Evolutionary conservation across 257 asterid genomes (phyloP), one percentile per base, ranked within the genome.

Genomic region (Solanum tarijense): DNA sequence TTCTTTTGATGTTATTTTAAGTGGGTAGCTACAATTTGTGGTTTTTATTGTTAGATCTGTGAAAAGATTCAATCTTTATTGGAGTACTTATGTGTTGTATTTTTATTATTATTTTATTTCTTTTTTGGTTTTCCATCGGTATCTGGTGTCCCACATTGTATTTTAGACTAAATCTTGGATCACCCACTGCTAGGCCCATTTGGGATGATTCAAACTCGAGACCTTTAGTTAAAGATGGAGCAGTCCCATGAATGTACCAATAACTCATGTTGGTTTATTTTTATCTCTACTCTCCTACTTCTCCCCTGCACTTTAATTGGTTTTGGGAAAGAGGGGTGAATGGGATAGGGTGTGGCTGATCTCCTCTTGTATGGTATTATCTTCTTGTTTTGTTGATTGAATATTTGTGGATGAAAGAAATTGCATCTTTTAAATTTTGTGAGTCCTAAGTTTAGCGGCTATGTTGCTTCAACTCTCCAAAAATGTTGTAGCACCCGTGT

Each of bases 281-380:
- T 25, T 21, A 21, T 69, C 34, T 71, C 12, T 71, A 21, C 78
- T 7, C 25, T 58, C 66, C 66, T 71, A 71, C 39, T 31, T 16
- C n/a, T 8, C 6, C n/a, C 39, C 78, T 31, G n/a, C 78, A 71
- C n/a, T 31, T 71, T 7, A 3, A 29, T 69, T 69, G 35, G 36
- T 69, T 69, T 69, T 32, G 25, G 25, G 43, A 31, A 71, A 14
- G 78, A 8, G 81, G 81, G 81, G 27, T 32, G 27, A 16, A 14
- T 29, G 38, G 83, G 32, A 21, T 21, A 38, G 29, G 68, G 69
- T 48, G 39, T 74, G 87, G 84, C 79, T 27, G 21, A 81, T n/a
- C 86, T 81, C 75, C 32, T 86, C 84, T 4, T 83, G 86, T 46
- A 86, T 86, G n/a, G 87, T 78, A 34, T 78, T 78, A 25, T 78